phyloP scores from a whole-genome alignment of 176 grass and related monocot genomes.

The Musa schizocarpa region DNA sequence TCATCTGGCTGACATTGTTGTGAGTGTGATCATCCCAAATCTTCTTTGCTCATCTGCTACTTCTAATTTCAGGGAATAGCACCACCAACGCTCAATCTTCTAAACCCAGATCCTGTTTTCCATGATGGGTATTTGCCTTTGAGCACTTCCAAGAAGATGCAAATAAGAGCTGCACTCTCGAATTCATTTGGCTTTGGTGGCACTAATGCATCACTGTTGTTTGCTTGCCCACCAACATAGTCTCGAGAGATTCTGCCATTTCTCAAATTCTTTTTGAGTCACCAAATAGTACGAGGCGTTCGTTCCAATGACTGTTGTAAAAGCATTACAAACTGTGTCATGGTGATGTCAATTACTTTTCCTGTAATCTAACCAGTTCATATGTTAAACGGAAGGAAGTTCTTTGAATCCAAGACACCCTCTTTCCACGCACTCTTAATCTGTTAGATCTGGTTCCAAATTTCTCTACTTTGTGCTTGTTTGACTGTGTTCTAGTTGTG shows the following conservation, averaged over 20 bases:
- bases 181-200: conserved; percentile 95
- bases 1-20: background rate
- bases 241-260: background rate
- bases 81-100: conserved; percentile 71
- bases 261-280: too few relatives aligned
- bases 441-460: too few relatives aligned
- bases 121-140: conserved; percentile 49
- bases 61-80: conserved; percentile 44
- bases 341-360: too few relatives aligned
- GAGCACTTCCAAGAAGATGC: conserved; percentile 43
- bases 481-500: too few relatives aligned
- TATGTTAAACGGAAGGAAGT: too few relatives aligned
- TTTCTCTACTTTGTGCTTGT: too few relatives aligned
- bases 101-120: conserved; percentile 46
- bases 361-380: too few relatives aligned
- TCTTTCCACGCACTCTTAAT: too few relatives aligned
- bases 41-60: background rate
- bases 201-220: conserved; percentile 75
- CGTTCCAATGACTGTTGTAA: too few relatives aligned
- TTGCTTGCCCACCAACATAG: conserved; percentile 12
- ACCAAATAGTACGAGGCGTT: too few relatives aligned
- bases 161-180: conserved; percentile 59
- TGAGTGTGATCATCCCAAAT: background rate
- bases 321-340: too few relatives aligned
- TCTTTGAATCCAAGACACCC: too few relatives aligned